Evolutionary conservation across 2,329 filamentous ascomycete genomes (phyloP).

Genomic region (Meredithiella fracta): DNA sequence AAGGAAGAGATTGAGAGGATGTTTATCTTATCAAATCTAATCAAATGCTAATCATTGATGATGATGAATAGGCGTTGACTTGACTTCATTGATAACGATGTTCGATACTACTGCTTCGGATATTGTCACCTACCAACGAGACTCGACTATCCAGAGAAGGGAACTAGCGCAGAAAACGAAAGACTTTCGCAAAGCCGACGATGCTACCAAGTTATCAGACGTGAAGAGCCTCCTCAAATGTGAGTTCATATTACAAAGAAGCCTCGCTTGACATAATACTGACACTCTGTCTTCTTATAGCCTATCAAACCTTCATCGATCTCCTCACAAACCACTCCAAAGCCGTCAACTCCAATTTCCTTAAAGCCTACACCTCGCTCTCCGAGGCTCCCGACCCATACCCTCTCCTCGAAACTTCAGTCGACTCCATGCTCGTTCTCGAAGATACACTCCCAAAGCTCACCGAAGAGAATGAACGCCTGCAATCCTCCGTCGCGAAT

Average conservation of each 20-base stretch:
- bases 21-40: not conserved
- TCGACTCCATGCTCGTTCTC: conserved; percentile 69
- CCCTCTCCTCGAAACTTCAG: conserved; percentile 84
- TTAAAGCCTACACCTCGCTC: conserved; percentile 81
- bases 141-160: conserved; percentile 90
- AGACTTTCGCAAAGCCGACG: conserved; percentile 87
- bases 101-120: conserved; percentile 92
- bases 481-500: conserved; percentile 62
- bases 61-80: conserved; percentile 53
- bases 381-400: conserved; percentile 96
- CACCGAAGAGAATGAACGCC: conserved; percentile 68
- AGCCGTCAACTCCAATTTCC: conserved; percentile 77
- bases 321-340: conserved; percentile 93
- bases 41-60: conserved; percentile 6
- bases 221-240: conserved; percentile 82
- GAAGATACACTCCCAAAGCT: conserved; percentile 87
- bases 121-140: conserved; percentile 80
- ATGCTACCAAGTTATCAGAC: conserved; percentile 69
- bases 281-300: conserved; percentile 28
- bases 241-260: conserved; percentile 22
- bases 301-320: conserved; percentile 95
- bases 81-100: conserved; percentile 65
- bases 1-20: conserved; percentile 22
- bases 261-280: not conserved
- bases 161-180: conserved; percentile 98